These are phyloP conservation scores for Mitragyna speciosa DNA, from an alignment of 257 asterid species.

Conservation along the genomic window DNA sequence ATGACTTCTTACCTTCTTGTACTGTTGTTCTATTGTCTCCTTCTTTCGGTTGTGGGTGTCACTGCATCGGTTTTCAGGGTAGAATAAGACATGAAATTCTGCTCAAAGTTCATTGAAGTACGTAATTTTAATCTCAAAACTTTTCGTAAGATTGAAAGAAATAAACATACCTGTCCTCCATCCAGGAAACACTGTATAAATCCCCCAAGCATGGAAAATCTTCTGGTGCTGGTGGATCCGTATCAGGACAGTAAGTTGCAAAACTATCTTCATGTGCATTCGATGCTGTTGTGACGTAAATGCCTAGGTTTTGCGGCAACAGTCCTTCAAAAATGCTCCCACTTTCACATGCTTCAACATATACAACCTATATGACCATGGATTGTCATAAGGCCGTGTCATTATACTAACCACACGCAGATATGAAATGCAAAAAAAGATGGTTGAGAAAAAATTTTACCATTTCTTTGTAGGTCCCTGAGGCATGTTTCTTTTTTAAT, in stretches of 20 bases:
- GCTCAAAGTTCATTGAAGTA: no score
- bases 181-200: conserved; percentile 91
- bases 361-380: conserved; percentile 52
- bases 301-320: conserved; percentile 65
- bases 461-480: conserved; percentile 83
- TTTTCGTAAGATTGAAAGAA: neutral
- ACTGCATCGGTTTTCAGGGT: conserved; percentile 28
- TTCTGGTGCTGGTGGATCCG: conserved; percentile 65
- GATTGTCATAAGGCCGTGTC: neutral
- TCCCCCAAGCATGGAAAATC: conserved; percentile 83
- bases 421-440: neutral
- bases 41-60: conserved; percentile 77
- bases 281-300: conserved; percentile 85
- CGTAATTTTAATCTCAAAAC: neutral
- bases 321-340: conserved; percentile 90
- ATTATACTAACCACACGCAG: neutral
- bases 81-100: no score
- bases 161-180: conserved; percentile 78
- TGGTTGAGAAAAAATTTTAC: conserved; percentile 22
- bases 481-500: conserved; percentile 63
- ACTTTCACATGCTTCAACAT: conserved; percentile 91
- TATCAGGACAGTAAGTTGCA: conserved; percentile 82
- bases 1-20: conserved; percentile 44
- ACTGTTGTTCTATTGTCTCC: conserved; percentile 73
- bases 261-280: conserved; percentile 84